Evolutionary conservation across 208 protist species (phyloP).

Genomic region (Histomonas meleagridis): DNA sequence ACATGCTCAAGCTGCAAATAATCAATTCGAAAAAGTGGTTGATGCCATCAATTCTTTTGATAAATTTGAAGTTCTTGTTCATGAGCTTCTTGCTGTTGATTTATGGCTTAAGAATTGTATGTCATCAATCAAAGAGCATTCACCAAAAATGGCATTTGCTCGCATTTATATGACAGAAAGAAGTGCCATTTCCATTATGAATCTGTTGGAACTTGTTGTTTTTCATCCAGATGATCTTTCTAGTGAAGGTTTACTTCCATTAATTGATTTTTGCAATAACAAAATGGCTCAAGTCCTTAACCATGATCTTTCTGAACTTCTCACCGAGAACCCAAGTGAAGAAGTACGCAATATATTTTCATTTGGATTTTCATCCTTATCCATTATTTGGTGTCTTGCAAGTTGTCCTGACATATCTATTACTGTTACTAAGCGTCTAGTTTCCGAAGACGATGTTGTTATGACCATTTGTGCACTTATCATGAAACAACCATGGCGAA

Average conservation of each 20-base stretch:
- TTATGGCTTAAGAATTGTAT: background rate
- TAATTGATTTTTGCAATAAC: background rate
- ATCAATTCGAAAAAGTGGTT: constrained; percentile 5
- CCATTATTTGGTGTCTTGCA: constrained; percentile 29
- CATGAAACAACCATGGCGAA: constrained; percentile 27
- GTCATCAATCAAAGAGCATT: background rate
- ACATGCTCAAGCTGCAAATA: background rate
- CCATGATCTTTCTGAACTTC: background rate
- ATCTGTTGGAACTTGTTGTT: background rate
- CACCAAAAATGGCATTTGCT: background rate
- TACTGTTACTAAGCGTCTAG: constrained; percentile 7
- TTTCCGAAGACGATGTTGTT: background rate
- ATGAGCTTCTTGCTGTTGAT: constrained; percentile 1
- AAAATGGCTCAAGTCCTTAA: background rate
- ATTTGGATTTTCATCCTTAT: background rate
- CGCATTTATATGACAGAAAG: background rate
- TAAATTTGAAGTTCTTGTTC: background rate
- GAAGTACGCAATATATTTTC: background rate
- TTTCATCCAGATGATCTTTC: background rate
- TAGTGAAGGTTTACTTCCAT: background rate
- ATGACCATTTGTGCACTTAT: background rate
- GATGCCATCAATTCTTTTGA: constrained; percentile 4
- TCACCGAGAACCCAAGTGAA: background rate
- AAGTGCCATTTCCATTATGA: background rate
- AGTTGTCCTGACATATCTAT: background rate